Evolutionary conservation across 2,329 filamentous ascomycete species (phyloP).

Genomic region (Aspergillus hiratsukae): DNA sequence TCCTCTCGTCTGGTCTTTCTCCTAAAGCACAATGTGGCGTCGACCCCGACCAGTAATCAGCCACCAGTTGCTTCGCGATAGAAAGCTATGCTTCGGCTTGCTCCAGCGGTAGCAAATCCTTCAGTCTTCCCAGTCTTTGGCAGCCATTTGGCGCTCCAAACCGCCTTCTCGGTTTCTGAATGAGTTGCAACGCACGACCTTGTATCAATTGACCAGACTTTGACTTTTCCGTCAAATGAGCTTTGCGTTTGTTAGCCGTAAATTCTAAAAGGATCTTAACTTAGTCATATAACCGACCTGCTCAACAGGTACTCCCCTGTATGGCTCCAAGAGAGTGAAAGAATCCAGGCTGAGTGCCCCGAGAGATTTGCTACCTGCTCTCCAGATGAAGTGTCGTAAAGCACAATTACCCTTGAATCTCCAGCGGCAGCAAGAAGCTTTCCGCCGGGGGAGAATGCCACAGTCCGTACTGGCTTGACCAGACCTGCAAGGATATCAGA

Average conservation of each 20-base stretch:
- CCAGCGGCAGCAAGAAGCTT: slow-evolving; percentile 84
- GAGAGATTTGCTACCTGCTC: slow-evolving; percentile 84
- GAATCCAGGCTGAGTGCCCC: slow-evolving; percentile 81
- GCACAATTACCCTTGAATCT: slow-evolving; percentile 79
- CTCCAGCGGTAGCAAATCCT: slow-evolving; percentile 76
- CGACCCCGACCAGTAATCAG: slow-evolving; percentile 27
- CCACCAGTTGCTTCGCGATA: slow-evolving; percentile 78
- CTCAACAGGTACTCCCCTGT: slow-evolving; percentile 89
- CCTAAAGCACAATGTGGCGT: background rate
- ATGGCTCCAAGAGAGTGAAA: slow-evolving; percentile 86
- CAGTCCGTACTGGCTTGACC: slow-evolving; percentile 76
- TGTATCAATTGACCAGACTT: slow-evolving; percentile 89
- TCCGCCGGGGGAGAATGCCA: slow-evolving; percentile 82
- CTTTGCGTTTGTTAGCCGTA: slow-evolving; percentile 31
- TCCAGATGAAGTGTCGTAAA: slow-evolving; percentile 89
- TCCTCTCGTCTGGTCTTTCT: background rate
- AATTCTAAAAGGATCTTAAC: background rate
- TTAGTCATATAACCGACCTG: slow-evolving; percentile 49
- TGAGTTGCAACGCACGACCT: slow-evolving; percentile 86
- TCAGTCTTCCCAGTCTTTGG: slow-evolving; percentile 60
- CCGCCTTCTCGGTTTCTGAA: slow-evolving; percentile 76
- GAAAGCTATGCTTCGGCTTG: slow-evolving; percentile 70
- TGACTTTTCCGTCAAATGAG: slow-evolving; percentile 87
- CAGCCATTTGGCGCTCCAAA: slow-evolving; percentile 84
- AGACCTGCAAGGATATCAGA: slow-evolving; percentile 56